These are phyloP conservation scores for Penicillium oxalicum DNA, from an alignment of 2,329 filamentous ascomycete genomes.

Conservation along the genomic window DNA sequence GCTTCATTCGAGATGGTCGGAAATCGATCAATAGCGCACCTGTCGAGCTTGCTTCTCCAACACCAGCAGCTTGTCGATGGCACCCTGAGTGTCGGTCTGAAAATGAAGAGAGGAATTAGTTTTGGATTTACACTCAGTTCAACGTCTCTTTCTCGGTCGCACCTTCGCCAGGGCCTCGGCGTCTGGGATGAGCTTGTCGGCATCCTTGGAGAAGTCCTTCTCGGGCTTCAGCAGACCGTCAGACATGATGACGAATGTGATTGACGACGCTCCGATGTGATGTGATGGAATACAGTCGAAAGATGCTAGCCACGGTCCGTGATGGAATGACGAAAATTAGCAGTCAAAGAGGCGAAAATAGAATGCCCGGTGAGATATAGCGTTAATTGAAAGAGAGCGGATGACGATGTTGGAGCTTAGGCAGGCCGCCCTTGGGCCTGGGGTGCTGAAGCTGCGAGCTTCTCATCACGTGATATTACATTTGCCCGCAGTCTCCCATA, in stretches of 20 bases:
- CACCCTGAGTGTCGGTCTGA: conserved; percentile 66
- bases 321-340: neutral
- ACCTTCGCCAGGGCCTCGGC: conserved; percentile 86
- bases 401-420: conserved; percentile 18
- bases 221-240: conserved; percentile 83
- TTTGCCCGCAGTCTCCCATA: neutral
- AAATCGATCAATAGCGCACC: conserved; percentile 46
- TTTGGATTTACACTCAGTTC: neutral
- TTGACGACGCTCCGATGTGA: conserved; percentile 5
- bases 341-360: neutral
- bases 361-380: conserved; percentile 2
- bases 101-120: conserved; percentile 15
- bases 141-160: conserved; percentile 16
- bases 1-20: neutral
- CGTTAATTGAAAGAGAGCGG: conserved; percentile 4
- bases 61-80: conserved; percentile 84
- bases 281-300: too few species aligned
- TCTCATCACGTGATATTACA: conserved; percentile 23
- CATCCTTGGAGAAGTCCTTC: conserved; percentile 98
- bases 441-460: conserved; percentile 26
- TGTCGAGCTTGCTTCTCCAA: conserved; percentile 98
- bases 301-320: too few species aligned
- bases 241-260: conserved; percentile 58
- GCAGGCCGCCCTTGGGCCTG: conserved; percentile 18
- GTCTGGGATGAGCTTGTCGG: conserved; percentile 84